Evolutionary conservation across 176 grass and related monocot species (phyloP), one percentile per base, ranked within the genome.

Genomic region (Bothriochloa decipiens): DNA sequence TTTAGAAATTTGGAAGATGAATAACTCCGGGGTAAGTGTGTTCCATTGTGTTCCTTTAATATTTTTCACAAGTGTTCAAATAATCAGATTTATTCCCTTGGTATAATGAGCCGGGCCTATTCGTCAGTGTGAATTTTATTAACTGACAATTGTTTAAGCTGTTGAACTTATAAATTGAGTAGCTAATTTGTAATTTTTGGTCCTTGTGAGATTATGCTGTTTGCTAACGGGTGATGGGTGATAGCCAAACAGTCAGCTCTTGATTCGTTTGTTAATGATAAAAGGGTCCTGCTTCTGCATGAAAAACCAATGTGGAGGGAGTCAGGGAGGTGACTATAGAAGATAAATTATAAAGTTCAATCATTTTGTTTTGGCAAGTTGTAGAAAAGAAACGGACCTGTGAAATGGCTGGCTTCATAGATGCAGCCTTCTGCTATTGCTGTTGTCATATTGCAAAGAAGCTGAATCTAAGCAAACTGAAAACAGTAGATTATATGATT

Each of bases 1-100:
- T 42, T 65, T 87, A 72, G 82, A 81, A 61, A 61, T 92, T 29
- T 94, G 92, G 92, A 91, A 88, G 25, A 80, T 90, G 63, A 91
- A 87, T 77, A 94, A 94, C 33, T 83, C 85, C 17, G 89, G 92
- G 75, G 92, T 94, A 81, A 73, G 61, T 77, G 25, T 75, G 7
- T 46, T 9, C 35, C 62, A 73, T 50, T 77, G 25, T 75, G 7
- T 46, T 9, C 35, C 62, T 65, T 33, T 25, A 42, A 55, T 77
- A 22, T 2, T 89, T 74, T 41, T 41, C 23, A 18, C 4, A 2
- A 45, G 2, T 81, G 29, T 64, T 72, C 8, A 76, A 17, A 23
- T 29, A n/a, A 43, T 73, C 14, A 77, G 14, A 17, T 60, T 16
- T 17, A 32, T 76, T 52, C 2, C 25, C 36, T 65, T 65, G 47